A percentile compares a stretch with the other conserved stretches of the same genome.
phyloP scores from a whole-genome alignment of 805 yeast species.

The Tetrapisispora namnaoensis region DNA sequence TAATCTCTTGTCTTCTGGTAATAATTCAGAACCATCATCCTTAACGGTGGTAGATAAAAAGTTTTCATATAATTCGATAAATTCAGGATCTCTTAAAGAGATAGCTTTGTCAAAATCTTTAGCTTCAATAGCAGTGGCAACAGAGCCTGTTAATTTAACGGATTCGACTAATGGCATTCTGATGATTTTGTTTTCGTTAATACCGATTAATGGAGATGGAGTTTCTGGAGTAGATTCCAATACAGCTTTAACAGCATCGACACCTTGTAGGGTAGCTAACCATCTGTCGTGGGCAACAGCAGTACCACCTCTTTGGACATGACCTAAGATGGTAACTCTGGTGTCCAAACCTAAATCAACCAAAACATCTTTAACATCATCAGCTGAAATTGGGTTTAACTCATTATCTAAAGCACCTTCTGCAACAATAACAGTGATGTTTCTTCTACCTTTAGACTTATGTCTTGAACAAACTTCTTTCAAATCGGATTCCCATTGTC shows the following conservation, averaged over 20 bases:
- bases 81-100: constrained; percentile 77
- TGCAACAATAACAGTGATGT: constrained; percentile 92
- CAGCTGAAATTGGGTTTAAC: constrained; percentile 69
- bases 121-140: constrained; percentile 73
- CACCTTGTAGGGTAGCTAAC: constrained; percentile 93
- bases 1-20: constrained; percentile 53
- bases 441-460: constrained; percentile 80
- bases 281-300: constrained; percentile 92
- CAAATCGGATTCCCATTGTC: constrained; percentile 75
- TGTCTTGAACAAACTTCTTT: constrained; percentile 66
- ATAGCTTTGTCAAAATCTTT: constrained; percentile 84
- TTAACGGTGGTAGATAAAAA: constrained; percentile 60
- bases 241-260: constrained; percentile 92
- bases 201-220: constrained; percentile 91
- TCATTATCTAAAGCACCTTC: constrained; percentile 91
- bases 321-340: constrained; percentile 90
- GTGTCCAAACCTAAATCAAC: constrained; percentile 86
- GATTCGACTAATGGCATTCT: constrained; percentile 85
- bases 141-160: constrained; percentile 76
- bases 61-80: constrained; percentile 67
- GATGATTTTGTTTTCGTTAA: constrained; percentile 76
- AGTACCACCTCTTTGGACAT: constrained; percentile 97
- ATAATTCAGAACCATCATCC: constrained; percentile 50
- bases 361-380: constrained; percentile 71
- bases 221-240: constrained; percentile 78